Conservation (phyloP, 805 yeast genomes). For the Candida hungchunana region DNA sequence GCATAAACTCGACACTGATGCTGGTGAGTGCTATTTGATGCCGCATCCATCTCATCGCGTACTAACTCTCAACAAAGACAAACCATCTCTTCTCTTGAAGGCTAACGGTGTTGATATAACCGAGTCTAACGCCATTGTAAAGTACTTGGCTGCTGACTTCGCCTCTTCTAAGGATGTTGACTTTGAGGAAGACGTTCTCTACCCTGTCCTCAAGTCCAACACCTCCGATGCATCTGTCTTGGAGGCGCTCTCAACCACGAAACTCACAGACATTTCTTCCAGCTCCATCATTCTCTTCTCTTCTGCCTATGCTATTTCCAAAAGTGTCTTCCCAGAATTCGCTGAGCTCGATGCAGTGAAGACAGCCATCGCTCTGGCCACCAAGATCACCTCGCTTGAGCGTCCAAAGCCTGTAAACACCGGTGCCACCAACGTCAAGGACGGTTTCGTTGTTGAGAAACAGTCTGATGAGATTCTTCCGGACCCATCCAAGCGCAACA, state of each 20-base stretch:
- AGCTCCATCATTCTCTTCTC: slow-evolving; percentile 58
- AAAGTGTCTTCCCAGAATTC: slow-evolving; percentile 25
- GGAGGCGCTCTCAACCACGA: slow-evolving; percentile 18
- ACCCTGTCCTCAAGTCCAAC: slow-evolving; percentile 33
- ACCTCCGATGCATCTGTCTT: slow-evolving; percentile 21
- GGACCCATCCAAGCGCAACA: slow-evolving; percentile 56
- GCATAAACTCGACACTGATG: slow-evolving; percentile 23
- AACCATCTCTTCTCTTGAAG: slow-evolving; percentile 21
- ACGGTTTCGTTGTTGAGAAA: slow-evolving; percentile 25
- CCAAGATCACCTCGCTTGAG: slow-evolving; percentile 39
- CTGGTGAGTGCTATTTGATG: slow-evolving; percentile 14
- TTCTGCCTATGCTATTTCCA: slow-evolving; percentile 45
- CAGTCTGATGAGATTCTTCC: slow-evolving; percentile 51
- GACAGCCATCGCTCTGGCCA: slow-evolving; percentile 44
- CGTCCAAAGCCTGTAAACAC: slow-evolving; percentile 40
- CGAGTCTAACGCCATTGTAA: slow-evolving; percentile 68
- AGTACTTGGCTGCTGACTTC: slow-evolving; percentile 54
- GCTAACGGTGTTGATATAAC: slow-evolving; percentile 38
- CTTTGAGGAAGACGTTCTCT: slow-evolving; percentile 43
- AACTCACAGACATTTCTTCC: slow-evolving; percentile 36
- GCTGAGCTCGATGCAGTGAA: slow-evolving; percentile 34
- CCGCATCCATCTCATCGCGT: not conserved
- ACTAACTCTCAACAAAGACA: slow-evolving; percentile 13
- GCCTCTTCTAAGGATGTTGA: slow-evolving; percentile 30
- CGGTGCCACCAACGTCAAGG: slow-evolving; percentile 30